Conservation (phyloP, 116 monocot species). For the Phalaenopsis hybrid region DNA sequence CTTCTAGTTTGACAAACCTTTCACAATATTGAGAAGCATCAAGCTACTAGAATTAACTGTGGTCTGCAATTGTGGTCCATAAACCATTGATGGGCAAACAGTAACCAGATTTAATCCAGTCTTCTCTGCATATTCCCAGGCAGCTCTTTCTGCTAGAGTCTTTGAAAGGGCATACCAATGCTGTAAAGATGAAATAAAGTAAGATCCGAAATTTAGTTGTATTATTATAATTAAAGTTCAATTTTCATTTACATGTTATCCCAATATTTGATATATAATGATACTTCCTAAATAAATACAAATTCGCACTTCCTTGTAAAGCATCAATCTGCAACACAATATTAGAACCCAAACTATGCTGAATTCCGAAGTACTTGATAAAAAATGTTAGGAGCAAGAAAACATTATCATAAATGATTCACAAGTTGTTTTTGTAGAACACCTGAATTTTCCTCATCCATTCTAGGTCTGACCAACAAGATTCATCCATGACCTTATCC, state of each 20-base stretch:
- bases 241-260: not conserved
- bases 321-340: too few relatives aligned
- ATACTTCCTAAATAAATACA: not conserved
- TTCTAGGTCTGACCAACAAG: constrained; percentile 20
- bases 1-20: constrained; percentile 27
- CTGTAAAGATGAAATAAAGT: constrained; percentile 19
- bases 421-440: not conserved
- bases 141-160: constrained; percentile 62
- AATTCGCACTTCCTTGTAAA: too few relatives aligned
- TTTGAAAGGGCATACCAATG: constrained; percentile 67
- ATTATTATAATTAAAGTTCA: not conserved
- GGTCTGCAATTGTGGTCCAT: constrained; percentile 54
- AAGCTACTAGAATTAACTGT: constrained; percentile 59
- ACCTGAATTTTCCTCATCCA: constrained; percentile 13
- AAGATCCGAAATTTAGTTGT: not conserved
- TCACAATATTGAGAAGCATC: constrained; percentile 33
- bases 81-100: constrained; percentile 39
- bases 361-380: not conserved
- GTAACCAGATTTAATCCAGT: constrained; percentile 46
- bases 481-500: constrained; percentile 33
- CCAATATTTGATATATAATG: not conserved
- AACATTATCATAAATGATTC: not conserved
- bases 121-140: constrained; percentile 35
- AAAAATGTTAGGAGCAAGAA: not conserved
- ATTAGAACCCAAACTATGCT: not conserved